Base-by-base conservation (phyloP, 2,329 filamentous ascomycete species). In the Venturia asperata region DNA sequence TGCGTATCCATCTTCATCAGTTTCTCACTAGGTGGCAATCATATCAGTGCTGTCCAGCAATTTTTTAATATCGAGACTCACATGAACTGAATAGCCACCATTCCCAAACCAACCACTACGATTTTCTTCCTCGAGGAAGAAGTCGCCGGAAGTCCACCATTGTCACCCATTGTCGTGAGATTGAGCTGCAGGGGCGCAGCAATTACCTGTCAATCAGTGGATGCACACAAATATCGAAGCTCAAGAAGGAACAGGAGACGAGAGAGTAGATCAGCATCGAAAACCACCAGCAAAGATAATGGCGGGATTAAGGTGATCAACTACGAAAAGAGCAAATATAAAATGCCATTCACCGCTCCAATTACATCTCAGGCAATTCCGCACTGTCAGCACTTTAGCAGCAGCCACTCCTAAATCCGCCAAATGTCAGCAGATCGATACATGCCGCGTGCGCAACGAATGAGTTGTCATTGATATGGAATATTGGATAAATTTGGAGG, bases 71-170 rank as follows among this genome's bases (percentile, higher is more conserved):
- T 15, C 13, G 17, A 41, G 11, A 13, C 88, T 81, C 77, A 93
- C 89, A 94, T 91, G 74, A 95, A 92, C 52, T 89, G 87, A 69
- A 94, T 88, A 49, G 89, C 91, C 56, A 96, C 91, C 92, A 96
- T 96, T 2, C 92, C 92, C 76, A 96, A 77, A 11, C 92, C 92
- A 47, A 95, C 90, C 47, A 96, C 86, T 1, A 95, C 91, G 43
- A 95, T 78, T 72, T 82, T 86, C 74, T 90, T 91, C 68, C 84
- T 79, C 7, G 52, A 56, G 15, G 52, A 37, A 19, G 52, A 56
- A 19, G 27, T 19, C 30, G 30, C 30, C 24, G 52, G 30, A 37
- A 37, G 17, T 19, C 52, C 52, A 19, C 52, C 52, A 56, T 56
- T 56, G 19, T 56, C 52, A 34, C 52, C 52, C 52, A 56, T 56